A percentile compares a stretch with the other conserved stretches of the same genome.
Evolutionary conservation across 2,329 filamentous ascomycete genomes (phyloP).

Genomic region (Fusarium pseudonygamai): DNA sequence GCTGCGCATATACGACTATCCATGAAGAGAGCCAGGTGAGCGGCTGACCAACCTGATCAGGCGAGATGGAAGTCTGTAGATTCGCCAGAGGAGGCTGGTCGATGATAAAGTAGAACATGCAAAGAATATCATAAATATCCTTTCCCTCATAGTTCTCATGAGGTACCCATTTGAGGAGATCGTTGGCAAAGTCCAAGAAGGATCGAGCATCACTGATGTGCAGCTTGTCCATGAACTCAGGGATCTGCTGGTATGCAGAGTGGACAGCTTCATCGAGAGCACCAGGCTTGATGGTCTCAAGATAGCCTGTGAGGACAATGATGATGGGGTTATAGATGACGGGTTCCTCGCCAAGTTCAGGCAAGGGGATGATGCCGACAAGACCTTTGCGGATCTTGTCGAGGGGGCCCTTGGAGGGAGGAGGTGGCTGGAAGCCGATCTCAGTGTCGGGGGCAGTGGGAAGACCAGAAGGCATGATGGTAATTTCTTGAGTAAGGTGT

Average conservation of each 20-base stretch:
- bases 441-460: constrained; percentile 2
- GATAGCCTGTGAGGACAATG: not conserved
- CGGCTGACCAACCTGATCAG: not conserved
- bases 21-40: constrained; percentile 11
- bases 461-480: constrained; percentile 14
- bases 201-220: not conserved
- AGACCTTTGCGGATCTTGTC: not conserved
- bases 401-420: not conserved
- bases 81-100: not conserved
- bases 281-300: not conserved
- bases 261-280: constrained; percentile 1
- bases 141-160: not conserved
- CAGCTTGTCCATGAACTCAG: constrained; percentile 12
- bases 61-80: not conserved
- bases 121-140: constrained; percentile 8
- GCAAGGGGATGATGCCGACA: not conserved
- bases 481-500: not conserved
- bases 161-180: constrained; percentile 8
- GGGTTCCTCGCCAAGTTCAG: not conserved
- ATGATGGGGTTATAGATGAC: constrained; percentile 1
- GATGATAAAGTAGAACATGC: constrained; percentile 9
- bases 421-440: constrained; percentile 14
- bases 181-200: constrained; percentile 9
- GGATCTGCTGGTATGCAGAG: not conserved
- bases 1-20: constrained; percentile 9